Evolutionary conservation across 208 protist species (phyloP), one percentile per base, ranked within the genome.

Genomic region (Strigomonas oncopelti): DNA sequence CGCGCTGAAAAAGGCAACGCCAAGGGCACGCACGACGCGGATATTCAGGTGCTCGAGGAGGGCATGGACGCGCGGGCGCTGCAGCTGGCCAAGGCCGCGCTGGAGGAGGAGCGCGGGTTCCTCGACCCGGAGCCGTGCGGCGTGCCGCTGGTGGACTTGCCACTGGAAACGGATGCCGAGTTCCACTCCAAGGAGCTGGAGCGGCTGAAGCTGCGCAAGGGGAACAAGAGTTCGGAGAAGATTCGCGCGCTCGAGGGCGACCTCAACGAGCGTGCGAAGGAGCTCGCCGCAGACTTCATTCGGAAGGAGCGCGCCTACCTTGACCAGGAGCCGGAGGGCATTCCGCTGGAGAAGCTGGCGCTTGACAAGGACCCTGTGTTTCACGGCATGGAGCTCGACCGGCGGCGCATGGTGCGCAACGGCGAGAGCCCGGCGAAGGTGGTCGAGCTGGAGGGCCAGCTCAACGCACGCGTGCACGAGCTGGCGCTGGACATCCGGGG

Each of bases 251-350:
- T 95, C 24, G 83, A 92, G 72, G 61, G 67, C 22, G 42, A 58
- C 22, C 67, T 95, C 3, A 84, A 83, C 61, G 75, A 73, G 25
- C 83, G 87, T 1, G 75, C 74, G 13, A 69, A 80, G 52, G 73
- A 84, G 62, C 58, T 95, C 20, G 90, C 85, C 27, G 67, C 62
- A 31, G 78, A 84, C 14, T 90, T 91, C 64, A 74, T 92, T 28
- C 52, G 61, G 14, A 69, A 74, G 34, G 87, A 92, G 66, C 77
- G 90, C 51, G 69, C 70, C 27, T 93, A 87, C 66, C 78, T 95
- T 5, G 85, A 95, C 55, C 79, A 75, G 61, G 79, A 92, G 60
- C 87, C 90, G 20, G 71, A 91, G 63, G 90, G 90, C 56, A 80
- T 95, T 63, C 80, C 80, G 27, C 73, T 95, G 16, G 36, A 71